Conservation (phyloP, 441 rosid genomes). For the Arabidopsis hybrid region DNA sequence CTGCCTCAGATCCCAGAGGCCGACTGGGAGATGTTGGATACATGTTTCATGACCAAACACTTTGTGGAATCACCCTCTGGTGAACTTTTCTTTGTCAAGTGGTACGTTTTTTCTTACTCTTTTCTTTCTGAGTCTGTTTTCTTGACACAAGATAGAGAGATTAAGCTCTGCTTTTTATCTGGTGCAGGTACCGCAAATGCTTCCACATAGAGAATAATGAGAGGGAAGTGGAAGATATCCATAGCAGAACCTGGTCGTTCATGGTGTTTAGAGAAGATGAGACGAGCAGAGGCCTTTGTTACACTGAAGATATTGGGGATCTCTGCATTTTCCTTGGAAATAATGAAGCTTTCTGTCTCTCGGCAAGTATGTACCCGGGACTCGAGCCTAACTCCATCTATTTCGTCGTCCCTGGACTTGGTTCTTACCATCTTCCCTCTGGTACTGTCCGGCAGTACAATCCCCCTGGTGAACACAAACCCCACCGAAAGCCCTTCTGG, state of each 20-base stretch:
- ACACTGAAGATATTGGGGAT: slow-evolving; percentile 36
- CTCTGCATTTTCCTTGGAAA: slow-evolving; percentile 35
- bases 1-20: background rate
- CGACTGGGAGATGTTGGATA: slow-evolving; percentile 7
- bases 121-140: too few relatives aligned
- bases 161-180: too few relatives aligned
- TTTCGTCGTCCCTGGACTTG: background rate
- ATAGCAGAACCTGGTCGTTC: slow-evolving; percentile 1
- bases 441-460: background rate
- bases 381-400: slow-evolving; percentile 33
- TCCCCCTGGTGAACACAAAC: background rate
- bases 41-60: slow-evolving; percentile 20
- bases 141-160: too few relatives aligned
- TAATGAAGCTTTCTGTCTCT: slow-evolving; percentile 31
- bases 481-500: background rate
- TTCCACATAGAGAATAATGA: background rate
- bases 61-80: slow-evolving; percentile 28
- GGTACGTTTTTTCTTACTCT: background rate
- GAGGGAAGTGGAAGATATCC: background rate
- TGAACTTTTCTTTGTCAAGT: slow-evolving; percentile 21
- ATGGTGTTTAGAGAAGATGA: slow-evolving; percentile 38
- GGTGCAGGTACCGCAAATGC: background rate
- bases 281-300: slow-evolving; percentile 26
- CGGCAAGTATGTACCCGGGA: slow-evolving; percentile 11
- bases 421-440: slow-evolving; percentile 11